Evolutionary conservation across 1,284 basidiomycete species (phyloP).

Genomic region (Moesziomyces sp.): DNA sequence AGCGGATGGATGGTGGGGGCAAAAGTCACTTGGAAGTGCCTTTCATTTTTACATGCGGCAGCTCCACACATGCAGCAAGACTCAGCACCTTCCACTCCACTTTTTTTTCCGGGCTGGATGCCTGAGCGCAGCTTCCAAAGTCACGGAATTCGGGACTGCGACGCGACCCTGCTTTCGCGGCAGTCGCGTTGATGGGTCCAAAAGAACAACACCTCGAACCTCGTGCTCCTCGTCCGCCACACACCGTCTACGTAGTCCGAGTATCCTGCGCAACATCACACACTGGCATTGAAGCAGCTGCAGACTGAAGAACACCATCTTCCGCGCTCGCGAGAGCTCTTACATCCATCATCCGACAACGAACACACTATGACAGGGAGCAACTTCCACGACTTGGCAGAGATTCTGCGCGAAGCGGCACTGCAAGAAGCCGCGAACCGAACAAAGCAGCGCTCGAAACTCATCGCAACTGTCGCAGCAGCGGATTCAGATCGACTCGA

Average conservation of each 20-base stretch:
- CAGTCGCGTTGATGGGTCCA: conserved; percentile 13
- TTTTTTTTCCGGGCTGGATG: background rate
- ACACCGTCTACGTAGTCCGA: too few relatives aligned
- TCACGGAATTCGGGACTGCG: conserved; percentile 23
- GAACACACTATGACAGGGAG: conserved; percentile 21
- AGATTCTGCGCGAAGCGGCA: conserved; percentile 31
- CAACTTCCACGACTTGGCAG: conserved; percentile 26
- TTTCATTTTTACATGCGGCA: background rate
- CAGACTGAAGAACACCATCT: too few relatives aligned
- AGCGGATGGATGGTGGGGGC: too few relatives aligned
- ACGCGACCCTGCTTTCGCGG: conserved; percentile 10
- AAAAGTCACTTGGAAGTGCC: background rate
- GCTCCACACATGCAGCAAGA: background rate
- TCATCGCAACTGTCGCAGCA: conserved; percentile 9
- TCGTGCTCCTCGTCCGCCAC: background rate
- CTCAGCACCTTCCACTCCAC: conserved; percentile 12
- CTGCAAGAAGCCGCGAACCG: conserved; percentile 38
- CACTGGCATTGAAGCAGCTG: too few relatives aligned
- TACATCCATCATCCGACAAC: too few relatives aligned
- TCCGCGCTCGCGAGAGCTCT: too few relatives aligned
- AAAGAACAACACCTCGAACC: conserved; percentile 31
- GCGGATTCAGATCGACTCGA: background rate
- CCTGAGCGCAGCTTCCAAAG: background rate
- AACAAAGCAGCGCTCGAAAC: conserved; percentile 26
- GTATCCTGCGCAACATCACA: too few relatives aligned